These are phyloP conservation scores for Clonostachys sp. DNA, from an alignment of 2,329 filamentous ascomycete species.

Conservation along the genomic window DNA sequence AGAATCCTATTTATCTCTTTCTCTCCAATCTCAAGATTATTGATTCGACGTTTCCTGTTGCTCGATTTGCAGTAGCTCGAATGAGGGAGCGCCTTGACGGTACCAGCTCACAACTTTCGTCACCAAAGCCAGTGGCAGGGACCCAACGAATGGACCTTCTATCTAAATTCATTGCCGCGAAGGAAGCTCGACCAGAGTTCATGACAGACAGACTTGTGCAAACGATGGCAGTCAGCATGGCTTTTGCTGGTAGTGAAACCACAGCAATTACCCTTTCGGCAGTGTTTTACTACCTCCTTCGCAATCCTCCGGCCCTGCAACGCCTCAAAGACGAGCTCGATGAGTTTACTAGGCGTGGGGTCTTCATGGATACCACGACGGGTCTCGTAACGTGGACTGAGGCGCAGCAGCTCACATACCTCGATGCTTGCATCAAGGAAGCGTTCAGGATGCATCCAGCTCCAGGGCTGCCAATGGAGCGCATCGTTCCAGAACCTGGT, in stretches of 20 bases:
- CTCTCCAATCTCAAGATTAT: constrained; percentile 63
- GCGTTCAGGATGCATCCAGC: constrained; percentile 74
- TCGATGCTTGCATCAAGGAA: constrained; percentile 76
- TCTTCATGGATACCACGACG: constrained; percentile 44
- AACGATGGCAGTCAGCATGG: constrained; percentile 63
- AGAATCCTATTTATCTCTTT: constrained; percentile 69
- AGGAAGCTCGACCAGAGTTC: constrained; percentile 62
- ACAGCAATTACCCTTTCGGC: constrained; percentile 70
- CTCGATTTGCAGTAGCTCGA: constrained; percentile 64
- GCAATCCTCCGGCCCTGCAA: constrained; percentile 50
- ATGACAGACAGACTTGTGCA: constrained; percentile 68
- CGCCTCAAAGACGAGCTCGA: constrained; percentile 61
- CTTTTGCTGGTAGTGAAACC: constrained; percentile 72
- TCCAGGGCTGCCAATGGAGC: constrained; percentile 67
- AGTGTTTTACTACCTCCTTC: constrained; percentile 71
- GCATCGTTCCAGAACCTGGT: constrained; percentile 63
- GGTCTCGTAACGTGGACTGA: constrained; percentile 66
- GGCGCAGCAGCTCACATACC: constrained; percentile 65
- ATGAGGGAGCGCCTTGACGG: constrained; percentile 56
- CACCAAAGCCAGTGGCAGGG: constrained; percentile 25
- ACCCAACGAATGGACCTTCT: constrained; percentile 53
- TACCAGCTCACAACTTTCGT: constrained; percentile 19
- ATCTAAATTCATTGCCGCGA: constrained; percentile 68
- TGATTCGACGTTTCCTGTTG: constrained; percentile 68
- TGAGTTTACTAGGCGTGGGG: constrained; percentile 44